A percentile compares a stretch with the other conserved stretches of the same genome.
These are phyloP conservation scores for Funneliformis geosporum DNA, from an alignment of 192 early-diverging fungal species.

Conservation along the genomic window DNA sequence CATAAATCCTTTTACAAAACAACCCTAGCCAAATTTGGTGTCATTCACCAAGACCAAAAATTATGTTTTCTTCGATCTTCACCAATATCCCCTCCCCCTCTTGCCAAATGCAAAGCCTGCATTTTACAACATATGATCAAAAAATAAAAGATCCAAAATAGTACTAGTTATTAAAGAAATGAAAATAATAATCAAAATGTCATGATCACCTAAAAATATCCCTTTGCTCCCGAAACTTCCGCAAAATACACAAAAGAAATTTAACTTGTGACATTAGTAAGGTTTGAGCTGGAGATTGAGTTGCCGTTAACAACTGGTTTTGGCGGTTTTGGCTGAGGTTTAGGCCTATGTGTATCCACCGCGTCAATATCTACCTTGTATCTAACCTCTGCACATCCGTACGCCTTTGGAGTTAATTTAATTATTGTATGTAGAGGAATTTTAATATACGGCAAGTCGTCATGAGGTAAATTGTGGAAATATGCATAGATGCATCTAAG, in stretches of 20 bases:
- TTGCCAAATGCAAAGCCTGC: not conserved
- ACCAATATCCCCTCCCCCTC: not conserved
- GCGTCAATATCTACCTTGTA: slow-evolving; percentile 96
- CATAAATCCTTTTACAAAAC: slow-evolving; percentile 19
- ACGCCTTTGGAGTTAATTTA: slow-evolving; percentile 95
- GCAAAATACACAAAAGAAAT: not conserved
- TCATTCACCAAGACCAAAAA: not conserved
- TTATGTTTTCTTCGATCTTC: slow-evolving; percentile 12
- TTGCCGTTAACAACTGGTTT: not conserved
- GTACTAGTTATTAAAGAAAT: not conserved
- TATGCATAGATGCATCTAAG: slow-evolving; percentile 97
- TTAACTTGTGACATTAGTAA: not conserved
- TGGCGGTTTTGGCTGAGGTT: slow-evolving; percentile 42
- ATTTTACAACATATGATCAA: slow-evolving; percentile 8
- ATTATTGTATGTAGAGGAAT: slow-evolving; percentile 98
- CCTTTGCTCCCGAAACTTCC: not conserved
- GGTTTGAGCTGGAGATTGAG: not conserved
- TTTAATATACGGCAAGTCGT: slow-evolving; percentile 98
- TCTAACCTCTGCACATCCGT: slow-evolving; percentile 91
- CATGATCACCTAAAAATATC: not conserved
- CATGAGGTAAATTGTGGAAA: slow-evolving; percentile 90
- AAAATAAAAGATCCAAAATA: not conserved
- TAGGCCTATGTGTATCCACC: slow-evolving; percentile 93
- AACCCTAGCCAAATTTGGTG: slow-evolving; percentile 12
- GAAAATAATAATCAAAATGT: not conserved